A percentile compares a stretch with the other conserved stretches of the same genome.
Conservation (phyloP, 805 yeast genomes). For the Schwanniomyces occidentalis region DNA sequence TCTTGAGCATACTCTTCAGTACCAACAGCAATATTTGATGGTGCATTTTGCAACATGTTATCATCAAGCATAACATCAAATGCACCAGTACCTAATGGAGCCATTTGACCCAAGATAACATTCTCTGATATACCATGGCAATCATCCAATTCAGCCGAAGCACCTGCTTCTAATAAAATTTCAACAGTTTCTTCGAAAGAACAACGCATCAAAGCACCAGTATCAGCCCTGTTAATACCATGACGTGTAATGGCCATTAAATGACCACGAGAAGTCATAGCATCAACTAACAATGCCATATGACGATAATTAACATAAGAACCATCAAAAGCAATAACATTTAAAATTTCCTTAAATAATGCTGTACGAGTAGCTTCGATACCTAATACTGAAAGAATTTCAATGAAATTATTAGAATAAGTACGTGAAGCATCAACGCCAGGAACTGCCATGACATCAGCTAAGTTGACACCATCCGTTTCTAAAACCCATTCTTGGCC, state of each 20-base stretch:
- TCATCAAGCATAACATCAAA: slow-evolving; percentile 96
- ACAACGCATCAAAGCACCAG: slow-evolving; percentile 99
- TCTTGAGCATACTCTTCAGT: slow-evolving; percentile 30
- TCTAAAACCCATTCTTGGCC: slow-evolving; percentile 97
- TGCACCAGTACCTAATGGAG: slow-evolving; percentile 98
- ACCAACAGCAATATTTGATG: slow-evolving; percentile 44
- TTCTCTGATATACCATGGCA: slow-evolving; percentile 99
- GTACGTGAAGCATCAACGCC: slow-evolving; percentile 92
- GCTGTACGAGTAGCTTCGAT: slow-evolving; percentile 98
- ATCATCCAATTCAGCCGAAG: slow-evolving; percentile 95
- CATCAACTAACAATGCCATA: slow-evolving; percentile 95
- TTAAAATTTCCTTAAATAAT: slow-evolving; percentile 87
- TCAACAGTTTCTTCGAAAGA: slow-evolving; percentile 99
- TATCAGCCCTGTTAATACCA: slow-evolving; percentile 97
- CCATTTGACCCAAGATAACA: slow-evolving; percentile 96
- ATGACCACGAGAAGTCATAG: slow-evolving; percentile 98
- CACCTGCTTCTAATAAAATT: slow-evolving; percentile 95
- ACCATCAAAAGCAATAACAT: slow-evolving; percentile 99
- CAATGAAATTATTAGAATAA: slow-evolving; percentile 96
- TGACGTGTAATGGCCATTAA: slow-evolving; percentile 99
- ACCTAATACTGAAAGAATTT: slow-evolving; percentile 91
- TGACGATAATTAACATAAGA: slow-evolving; percentile 98
- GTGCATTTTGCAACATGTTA: slow-evolving; percentile 67
- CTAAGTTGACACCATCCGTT: slow-evolving; percentile 96
- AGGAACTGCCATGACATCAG: slow-evolving; percentile 91